Percentiles rank a stretch among this genome's conserved stretches.
Conservation (phyloP, 1,284 basidiomycete genomes). For the Pseudozyma sp. region DNA sequence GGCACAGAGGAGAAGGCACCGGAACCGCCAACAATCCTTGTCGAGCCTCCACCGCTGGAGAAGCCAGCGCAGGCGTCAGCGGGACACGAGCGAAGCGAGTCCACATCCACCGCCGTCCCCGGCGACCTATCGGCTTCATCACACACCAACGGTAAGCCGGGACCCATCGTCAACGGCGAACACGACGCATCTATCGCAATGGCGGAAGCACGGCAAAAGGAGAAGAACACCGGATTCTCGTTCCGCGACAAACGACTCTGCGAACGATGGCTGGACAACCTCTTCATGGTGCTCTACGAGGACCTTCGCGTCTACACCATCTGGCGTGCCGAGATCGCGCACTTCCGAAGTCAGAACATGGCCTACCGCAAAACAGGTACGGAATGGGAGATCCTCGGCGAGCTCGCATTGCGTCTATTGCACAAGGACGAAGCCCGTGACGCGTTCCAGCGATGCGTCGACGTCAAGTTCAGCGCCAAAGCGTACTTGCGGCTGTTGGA, state of each 20-base stretch:
- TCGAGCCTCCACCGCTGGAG: conserved; percentile 67
- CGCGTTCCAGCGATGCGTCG: conserved; percentile 92
- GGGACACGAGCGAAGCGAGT: conserved; percentile 54
- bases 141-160: conserved; percentile 16
- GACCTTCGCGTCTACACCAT: conserved; percentile 99
- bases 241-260: conserved; percentile 97
- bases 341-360: conserved; percentile 96
- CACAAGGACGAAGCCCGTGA: conserved; percentile 99
- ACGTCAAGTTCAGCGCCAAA: conserved; percentile 87
- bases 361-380: conserved; percentile 95
- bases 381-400: conserved; percentile 99
- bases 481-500: conserved; percentile 93
- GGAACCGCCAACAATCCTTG: conserved; percentile 21
- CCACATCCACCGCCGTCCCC: conserved; percentile 25
- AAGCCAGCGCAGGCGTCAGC: conserved; percentile 70
- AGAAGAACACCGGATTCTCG: conserved; percentile 76
- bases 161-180: conserved; percentile 42
- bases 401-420: conserved; percentile 88
- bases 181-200: conserved; percentile 50
- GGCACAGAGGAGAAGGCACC: conserved; percentile 1
- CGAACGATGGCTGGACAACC: conserved; percentile 96
- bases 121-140: conserved; percentile 18
- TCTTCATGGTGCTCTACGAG: conserved; percentile 99
- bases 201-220: conserved; percentile 42
- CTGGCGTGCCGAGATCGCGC: conserved; percentile 97